Base-by-base conservation (phyloP, 2,329 filamentous ascomycete genomes). In the Thelonectria rubi region DNA sequence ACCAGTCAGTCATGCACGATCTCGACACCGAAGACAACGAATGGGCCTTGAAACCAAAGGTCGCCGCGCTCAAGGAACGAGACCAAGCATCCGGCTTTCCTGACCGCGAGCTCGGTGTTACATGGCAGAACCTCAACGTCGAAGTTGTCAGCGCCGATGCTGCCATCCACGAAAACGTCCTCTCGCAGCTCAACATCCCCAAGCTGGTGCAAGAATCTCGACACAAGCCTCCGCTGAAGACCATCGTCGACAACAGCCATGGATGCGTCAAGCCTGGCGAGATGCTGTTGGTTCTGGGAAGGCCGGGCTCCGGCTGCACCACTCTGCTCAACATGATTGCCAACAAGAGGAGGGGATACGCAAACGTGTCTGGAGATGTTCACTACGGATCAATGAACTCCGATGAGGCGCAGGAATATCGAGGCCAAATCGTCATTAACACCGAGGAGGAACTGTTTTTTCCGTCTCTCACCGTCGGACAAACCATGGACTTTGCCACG, bases 241-340 rank as follows among this genome's bases (percentile, higher is more conserved):
- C 87, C 0, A 88, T 93, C 47, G 76, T 93, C 20, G 83, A 90
- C 55, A 81, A 86, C 67, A 86, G 84, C 59, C 85, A 88, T 71
- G 90, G 90, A 11, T 91, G 88, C 66, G 86, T 92, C 52, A 88
- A 88, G 72, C 89, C 89, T 0, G 90, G 89, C 18, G 88, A 91
- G 75, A 91, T 91, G 89, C 76, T 91, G 1, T 77, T 91, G 1
- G 88, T 92, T 0, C 79, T 92, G 0, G 90, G 90, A 3, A 82
- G 88, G 1, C 89, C 90, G 0, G 90, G 89, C 0, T 82, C 87
- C 3, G 89, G 89, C 34, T 93, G 90, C 73, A 91, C 89, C 0
- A 90, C 89, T 0, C 80, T 93, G 15, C 79, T 93, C 47, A 92
- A 90, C 69, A 81, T 90, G 68, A 80, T 93, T 5, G 82, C 88